Evolutionary conservation across 768 basidiomycete species (phyloP).

Genomic region (Boletus pseudopeckii): DNA sequence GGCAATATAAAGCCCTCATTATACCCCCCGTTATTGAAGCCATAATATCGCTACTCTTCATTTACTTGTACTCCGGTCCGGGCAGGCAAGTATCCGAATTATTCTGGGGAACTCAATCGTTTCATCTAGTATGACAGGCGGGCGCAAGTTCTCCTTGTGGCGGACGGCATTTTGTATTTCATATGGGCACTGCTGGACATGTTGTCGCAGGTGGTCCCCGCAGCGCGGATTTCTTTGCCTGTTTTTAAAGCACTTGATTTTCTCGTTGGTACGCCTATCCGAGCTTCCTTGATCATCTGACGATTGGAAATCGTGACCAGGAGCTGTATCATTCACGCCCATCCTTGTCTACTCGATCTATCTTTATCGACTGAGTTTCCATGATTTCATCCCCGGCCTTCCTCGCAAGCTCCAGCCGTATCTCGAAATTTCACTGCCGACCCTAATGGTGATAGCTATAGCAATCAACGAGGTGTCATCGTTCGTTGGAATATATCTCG

Average conservation of each 20-base stretch:
- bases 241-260: conserved; percentile 56
- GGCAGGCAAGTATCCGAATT: conserved; percentile 41
- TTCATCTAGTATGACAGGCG: conserved; percentile 31
- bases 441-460: conserved; percentile 55
- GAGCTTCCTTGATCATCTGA: not conserved
- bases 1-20: conserved; percentile 49
- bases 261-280: conserved; percentile 49
- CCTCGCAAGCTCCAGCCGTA: conserved; percentile 48
- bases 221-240: conserved; percentile 42
- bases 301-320: conserved; percentile 24
- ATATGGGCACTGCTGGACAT: conserved; percentile 57
- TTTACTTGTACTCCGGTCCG: conserved; percentile 46
- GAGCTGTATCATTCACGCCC: conserved; percentile 58
- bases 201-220: conserved; percentile 53
- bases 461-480: conserved; percentile 59
- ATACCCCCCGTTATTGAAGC: conserved; percentile 64
- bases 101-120: not conserved
- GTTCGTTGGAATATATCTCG: conserved; percentile 54
- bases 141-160: conserved; percentile 54
- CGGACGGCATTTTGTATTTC: conserved; percentile 63
- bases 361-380: conserved; percentile 54
- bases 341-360: conserved; percentile 61
- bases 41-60: conserved; percentile 52
- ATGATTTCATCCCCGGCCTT: conserved; percentile 49
- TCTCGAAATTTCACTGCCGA: conserved; percentile 42